phyloP scores from a whole-genome alignment of 2,329 filamentous ascomycete genomes.

The Chaetomium olivaceum region DNA sequence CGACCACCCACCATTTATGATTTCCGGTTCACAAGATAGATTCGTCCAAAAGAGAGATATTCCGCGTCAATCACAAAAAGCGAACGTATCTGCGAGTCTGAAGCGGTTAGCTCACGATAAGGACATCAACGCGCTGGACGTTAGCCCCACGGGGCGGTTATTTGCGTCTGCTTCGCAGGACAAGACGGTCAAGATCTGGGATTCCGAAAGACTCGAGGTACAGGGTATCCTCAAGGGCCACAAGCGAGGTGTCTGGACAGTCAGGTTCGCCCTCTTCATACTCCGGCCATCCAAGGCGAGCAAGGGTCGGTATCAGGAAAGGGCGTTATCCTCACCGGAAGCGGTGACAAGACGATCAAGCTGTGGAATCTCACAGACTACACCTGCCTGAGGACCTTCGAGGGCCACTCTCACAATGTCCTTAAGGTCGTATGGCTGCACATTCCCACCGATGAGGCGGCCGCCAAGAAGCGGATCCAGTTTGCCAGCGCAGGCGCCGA shows the following conservation, averaged over 20 bases:
- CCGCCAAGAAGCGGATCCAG: conserved; percentile 62
- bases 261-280: conserved; percentile 79
- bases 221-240: conserved; percentile 91
- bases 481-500: conserved; percentile 89
- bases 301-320: conserved; percentile 72
- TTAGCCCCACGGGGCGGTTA: conserved; percentile 70
- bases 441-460: conserved; percentile 50
- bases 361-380: conserved; percentile 94
- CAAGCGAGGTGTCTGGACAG: conserved; percentile 92
- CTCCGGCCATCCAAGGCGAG: conserved; percentile 71
- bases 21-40: conserved; percentile 93
- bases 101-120: conserved; percentile 95
- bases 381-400: conserved; percentile 87
- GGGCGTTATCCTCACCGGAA: conserved; percentile 84
- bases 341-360: conserved; percentile 93
- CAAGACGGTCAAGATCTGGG: conserved; percentile 96
- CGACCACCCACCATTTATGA: conserved; percentile 73
- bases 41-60: conserved; percentile 95
- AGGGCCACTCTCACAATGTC: conserved; percentile 94
- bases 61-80: conserved; percentile 52
- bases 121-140: conserved; percentile 93
- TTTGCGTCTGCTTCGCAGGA: conserved; percentile 98
- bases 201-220: conserved; percentile 82
- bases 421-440: conserved; percentile 89
- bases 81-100: conserved; percentile 67